phyloP scores from a whole-genome alignment of 2,329 filamentous ascomycete genomes.

The Curvularia lunata region DNA sequence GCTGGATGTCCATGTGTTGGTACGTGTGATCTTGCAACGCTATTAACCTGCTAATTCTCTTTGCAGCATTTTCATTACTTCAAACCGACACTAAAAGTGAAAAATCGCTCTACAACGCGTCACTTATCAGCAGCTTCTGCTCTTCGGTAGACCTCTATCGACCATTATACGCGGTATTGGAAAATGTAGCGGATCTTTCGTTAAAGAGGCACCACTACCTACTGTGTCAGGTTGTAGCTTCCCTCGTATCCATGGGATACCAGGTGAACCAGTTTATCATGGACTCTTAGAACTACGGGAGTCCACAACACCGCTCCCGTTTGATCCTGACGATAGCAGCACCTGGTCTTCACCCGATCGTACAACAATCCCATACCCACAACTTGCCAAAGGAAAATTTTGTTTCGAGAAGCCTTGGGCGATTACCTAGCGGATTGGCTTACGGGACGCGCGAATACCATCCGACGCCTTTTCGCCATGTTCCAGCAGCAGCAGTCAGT shows the following conservation, averaged over 20 bases:
- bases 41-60: background rate
- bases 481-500: conserved; percentile 62
- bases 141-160: conserved; percentile 76
- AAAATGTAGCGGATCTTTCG: conserved; percentile 76
- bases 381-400: conserved; percentile 57
- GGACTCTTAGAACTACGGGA: conserved; percentile 73
- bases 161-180: conserved; percentile 75
- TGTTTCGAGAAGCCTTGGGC: conserved; percentile 58
- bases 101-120: conserved; percentile 71
- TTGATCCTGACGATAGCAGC: conserved; percentile 76
- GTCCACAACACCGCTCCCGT: conserved; percentile 68
- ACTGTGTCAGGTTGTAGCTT: conserved; percentile 74
- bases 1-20: conserved; percentile 76
- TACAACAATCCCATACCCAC: conserved; percentile 66
- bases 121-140: conserved; percentile 76
- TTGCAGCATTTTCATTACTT: conserved; percentile 67
- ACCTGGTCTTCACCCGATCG: conserved; percentile 65
- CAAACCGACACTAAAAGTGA: conserved; percentile 65
- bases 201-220: conserved; percentile 64
- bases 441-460: conserved; percentile 62
- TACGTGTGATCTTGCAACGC: background rate
- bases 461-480: conserved; percentile 66
- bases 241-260: conserved; percentile 77
- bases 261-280: conserved; percentile 72
- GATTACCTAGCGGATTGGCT: conserved; percentile 46